Evolutionary conservation across 805 yeast genomes (phyloP).

Genomic region (Candida nonsorbophila): DNA sequence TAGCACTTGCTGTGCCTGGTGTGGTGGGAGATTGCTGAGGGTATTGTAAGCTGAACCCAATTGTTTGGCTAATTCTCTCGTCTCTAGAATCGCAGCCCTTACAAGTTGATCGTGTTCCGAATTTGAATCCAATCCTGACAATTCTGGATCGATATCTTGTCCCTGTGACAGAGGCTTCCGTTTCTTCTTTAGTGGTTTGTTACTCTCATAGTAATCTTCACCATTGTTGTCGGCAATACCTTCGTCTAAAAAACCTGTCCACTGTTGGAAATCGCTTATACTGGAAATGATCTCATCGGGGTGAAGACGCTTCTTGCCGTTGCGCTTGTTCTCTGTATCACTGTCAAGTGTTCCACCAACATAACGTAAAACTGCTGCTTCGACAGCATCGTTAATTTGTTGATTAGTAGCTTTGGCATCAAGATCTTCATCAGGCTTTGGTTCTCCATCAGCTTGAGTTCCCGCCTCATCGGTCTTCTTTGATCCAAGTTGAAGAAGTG

Average conservation of each 20-base stretch:
- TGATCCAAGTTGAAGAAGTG: slow-evolving; percentile 36
- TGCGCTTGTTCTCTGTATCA: slow-evolving; percentile 4
- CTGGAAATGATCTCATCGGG: slow-evolving; percentile 39
- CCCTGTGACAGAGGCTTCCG: slow-evolving; percentile 4
- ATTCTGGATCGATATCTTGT: slow-evolving; percentile 33
- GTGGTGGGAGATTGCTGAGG: slow-evolving; percentile 8
- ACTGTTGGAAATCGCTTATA: slow-evolving; percentile 47
- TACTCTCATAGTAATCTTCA: not conserved
- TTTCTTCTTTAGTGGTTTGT: slow-evolving; percentile 9
- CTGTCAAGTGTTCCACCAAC: slow-evolving; percentile 59
- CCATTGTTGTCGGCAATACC: slow-evolving; percentile 14
- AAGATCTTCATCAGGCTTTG: slow-evolving; percentile 4
- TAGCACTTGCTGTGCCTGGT: slow-evolving; percentile 24
- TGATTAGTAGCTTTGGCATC: slow-evolving; percentile 28
- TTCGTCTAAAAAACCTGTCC: slow-evolving; percentile 49
- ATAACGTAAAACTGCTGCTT: slow-evolving; percentile 71
- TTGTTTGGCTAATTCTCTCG: slow-evolving; percentile 51
- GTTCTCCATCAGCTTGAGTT: not conserved
- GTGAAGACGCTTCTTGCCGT: slow-evolving; percentile 11
- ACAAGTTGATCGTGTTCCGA: slow-evolving; percentile 60
- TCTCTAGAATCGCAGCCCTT: slow-evolving; percentile 66
- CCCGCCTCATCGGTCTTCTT: slow-evolving; percentile 18
- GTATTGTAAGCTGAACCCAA: slow-evolving; percentile 10
- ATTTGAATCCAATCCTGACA: slow-evolving; percentile 27
- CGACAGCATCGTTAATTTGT: slow-evolving; percentile 52